Conservation (phyloP, 768 basidiomycete species). For the Leccinum uliginosum region DNA sequence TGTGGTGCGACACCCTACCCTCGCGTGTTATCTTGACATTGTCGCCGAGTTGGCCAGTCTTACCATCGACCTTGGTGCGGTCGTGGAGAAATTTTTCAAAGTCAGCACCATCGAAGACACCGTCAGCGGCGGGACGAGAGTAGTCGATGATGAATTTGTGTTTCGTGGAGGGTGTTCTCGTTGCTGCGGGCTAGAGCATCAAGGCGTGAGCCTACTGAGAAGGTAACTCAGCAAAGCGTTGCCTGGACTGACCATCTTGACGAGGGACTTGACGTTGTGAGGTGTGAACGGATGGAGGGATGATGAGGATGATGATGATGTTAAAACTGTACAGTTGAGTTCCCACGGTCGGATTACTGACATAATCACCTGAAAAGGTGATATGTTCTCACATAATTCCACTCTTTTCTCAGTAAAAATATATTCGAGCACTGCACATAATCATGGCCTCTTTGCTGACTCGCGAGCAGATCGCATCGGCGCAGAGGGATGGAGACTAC, state of each 20-base stretch:
- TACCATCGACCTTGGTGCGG: conserved; percentile 90
- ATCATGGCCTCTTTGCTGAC: conserved; percentile 38
- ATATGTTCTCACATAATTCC: conserved; percentile 1
- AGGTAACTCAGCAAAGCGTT: conserved; percentile 85
- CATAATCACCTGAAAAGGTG: conserved; percentile 12
- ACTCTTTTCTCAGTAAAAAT: neutral
- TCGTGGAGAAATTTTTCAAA: conserved; percentile 91
- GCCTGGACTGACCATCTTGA: conserved; percentile 73
- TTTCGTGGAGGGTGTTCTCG: conserved; percentile 52
- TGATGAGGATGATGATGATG: conserved; percentile 13
- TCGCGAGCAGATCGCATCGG: conserved; percentile 66
- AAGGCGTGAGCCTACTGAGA: conserved; percentile 85
- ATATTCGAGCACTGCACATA: neutral
- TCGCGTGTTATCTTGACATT: conserved; percentile 83
- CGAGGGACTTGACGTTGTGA: neutral
- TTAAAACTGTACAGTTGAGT: conserved; percentile 50
- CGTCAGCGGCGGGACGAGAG: conserved; percentile 71
- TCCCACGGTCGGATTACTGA: conserved; percentile 16
- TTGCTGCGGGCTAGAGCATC: conserved; percentile 48
- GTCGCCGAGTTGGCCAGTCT: conserved; percentile 89
- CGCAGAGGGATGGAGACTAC: conserved; percentile 72
- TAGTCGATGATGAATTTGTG: conserved; percentile 85
- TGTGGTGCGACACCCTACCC: conserved; percentile 44
- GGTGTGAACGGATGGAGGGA: neutral
- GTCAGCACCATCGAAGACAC: conserved; percentile 57